Evolutionary conservation across 257 asterid genomes (phyloP), one percentile per base, ranked within the genome.

Genomic region (Eucommia ulmoides): DNA sequence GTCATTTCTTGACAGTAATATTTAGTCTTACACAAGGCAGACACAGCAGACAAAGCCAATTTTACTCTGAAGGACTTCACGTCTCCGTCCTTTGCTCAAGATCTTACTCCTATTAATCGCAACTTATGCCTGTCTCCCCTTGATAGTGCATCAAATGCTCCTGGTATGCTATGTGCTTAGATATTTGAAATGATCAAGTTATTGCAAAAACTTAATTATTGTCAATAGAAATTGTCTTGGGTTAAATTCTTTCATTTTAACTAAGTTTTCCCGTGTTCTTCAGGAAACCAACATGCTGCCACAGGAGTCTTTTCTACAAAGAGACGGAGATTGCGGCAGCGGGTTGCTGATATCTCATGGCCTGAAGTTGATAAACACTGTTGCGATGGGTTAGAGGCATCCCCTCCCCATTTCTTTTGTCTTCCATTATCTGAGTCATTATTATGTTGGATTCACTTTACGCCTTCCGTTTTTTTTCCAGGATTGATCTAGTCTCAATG

Each of bases 401-500:
- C n/a, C n/a, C n/a, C n/a, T 53, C 21, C 24, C 22, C 33, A 20
- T 8, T 33, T 33, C 59, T 44, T 53, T 49, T 66, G 51, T 54
- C 42, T 59, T 67, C 49, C 45, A 26, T 52, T 56, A 49, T 41
- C 42, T 45, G 45, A 45, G 33, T 3, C 50, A 16, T 25, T 45
- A 15, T 50, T 61, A 54, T 47, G 57, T 62, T 33, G 52, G 58
- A 64, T 23, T 63, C 48, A 55, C 54, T 59, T 51, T 14, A n/a
- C n/a, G n/a, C n/a, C n/a, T n/a, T n/a, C n/a, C n/a, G 44, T 49
- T 44, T 61, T 51, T 56, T 61, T 58, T 52, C 61, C 94, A 87
- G 93, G 89, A 56, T 57, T 51, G 83, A 81, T 76, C 63, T 74
- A 69, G 76, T 78, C 62, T 59, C 91, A 33, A 53, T 57, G 19